These are phyloP conservation scores for Calonectria crousiana DNA, from an alignment of 2,329 filamentous ascomycete species.

Conservation along the genomic window DNA sequence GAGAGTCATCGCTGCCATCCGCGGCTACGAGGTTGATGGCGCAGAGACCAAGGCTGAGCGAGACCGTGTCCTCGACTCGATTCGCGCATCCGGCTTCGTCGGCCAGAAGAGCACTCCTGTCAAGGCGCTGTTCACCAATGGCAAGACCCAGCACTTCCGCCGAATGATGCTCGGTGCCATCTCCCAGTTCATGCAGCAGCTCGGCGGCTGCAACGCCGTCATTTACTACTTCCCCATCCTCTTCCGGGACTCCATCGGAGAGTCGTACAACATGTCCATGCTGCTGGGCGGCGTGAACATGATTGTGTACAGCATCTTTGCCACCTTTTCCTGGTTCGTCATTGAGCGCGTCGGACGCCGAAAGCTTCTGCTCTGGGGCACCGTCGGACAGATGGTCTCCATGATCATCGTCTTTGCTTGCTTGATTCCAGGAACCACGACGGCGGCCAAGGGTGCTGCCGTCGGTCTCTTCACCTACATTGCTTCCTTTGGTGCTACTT, in stretches of 20 bases:
- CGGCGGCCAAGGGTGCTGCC: constrained; percentile 75
- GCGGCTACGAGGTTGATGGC: constrained; percentile 61
- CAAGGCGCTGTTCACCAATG: constrained; percentile 69
- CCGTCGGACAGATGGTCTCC: constrained; percentile 62
- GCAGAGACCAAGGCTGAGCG: constrained; percentile 70
- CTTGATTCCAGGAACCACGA: constrained; percentile 73
- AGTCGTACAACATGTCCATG: constrained; percentile 59
- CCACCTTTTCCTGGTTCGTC: constrained; percentile 67
- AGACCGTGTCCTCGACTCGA: constrained; percentile 60
- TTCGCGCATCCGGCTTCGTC: constrained; percentile 64
- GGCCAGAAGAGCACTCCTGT: constrained; percentile 60
- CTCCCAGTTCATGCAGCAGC: constrained; percentile 73
- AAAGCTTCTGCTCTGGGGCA: constrained; percentile 59
- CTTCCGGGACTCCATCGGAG: constrained; percentile 52
- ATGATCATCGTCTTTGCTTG: constrained; percentile 72
- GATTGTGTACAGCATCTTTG: constrained; percentile 69
- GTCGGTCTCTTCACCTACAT: constrained; percentile 79
- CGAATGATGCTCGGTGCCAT: constrained; percentile 72
- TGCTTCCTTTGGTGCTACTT: constrained; percentile 75
- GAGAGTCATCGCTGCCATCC: constrained; percentile 44
- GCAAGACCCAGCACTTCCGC: constrained; percentile 75
- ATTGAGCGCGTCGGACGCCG: constrained; percentile 60
- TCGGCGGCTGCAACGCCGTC: constrained; percentile 70
- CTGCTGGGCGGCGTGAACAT: constrained; percentile 64
- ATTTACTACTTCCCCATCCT: constrained; percentile 73